Percentiles rank a stretch among this genome's conserved stretches.
Conservation (phyloP, 805 yeast species). For the Hanseniaspora meyeri region DNA sequence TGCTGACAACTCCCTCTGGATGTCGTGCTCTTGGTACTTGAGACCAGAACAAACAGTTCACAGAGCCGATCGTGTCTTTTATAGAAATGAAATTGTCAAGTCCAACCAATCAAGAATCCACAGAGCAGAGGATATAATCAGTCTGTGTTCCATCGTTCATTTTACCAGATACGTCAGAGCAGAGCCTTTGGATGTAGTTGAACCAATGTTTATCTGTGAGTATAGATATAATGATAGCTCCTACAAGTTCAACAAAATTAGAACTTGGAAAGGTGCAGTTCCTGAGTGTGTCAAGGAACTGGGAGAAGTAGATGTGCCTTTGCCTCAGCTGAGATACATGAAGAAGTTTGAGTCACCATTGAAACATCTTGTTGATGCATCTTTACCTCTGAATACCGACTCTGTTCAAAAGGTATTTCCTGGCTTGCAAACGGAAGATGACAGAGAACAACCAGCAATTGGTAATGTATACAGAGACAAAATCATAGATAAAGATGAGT, state of each 20-base stretch:
- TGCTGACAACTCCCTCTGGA: slow-evolving; percentile 67
- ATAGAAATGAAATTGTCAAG: slow-evolving; percentile 89
- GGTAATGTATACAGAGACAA: slow-evolving; percentile 83
- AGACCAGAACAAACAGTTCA: slow-evolving; percentile 98
- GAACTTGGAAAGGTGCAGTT: slow-evolving; percentile 97
- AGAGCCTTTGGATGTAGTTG: slow-evolving; percentile 69
- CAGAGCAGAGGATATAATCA: slow-evolving; percentile 72
- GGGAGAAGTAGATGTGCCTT: slow-evolving; percentile 69
- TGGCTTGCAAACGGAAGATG: slow-evolving; percentile 49
- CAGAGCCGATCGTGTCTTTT: slow-evolving; percentile 75
- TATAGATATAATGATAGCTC: slow-evolving; percentile 85
- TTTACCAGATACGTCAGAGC: slow-evolving; percentile 92
- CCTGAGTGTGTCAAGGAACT: slow-evolving; percentile 87
- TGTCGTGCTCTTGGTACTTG: slow-evolving; percentile 95
- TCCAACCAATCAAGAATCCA: slow-evolving; percentile 96
- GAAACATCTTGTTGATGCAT: slow-evolving; percentile 59
- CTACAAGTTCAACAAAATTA: slow-evolving; percentile 80
- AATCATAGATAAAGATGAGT: slow-evolving; percentile 65
- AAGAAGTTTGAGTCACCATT: slow-evolving; percentile 77
- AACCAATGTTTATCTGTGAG: slow-evolving; percentile 87
- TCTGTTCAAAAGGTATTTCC: slow-evolving; percentile 70
- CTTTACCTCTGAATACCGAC: slow-evolving; percentile 55
- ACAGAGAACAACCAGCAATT: slow-evolving; percentile 44
- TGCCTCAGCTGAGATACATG: slow-evolving; percentile 54
- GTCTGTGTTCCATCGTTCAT: slow-evolving; percentile 89